Evolutionary conservation across 805 yeast species (phyloP), one percentile per base, ranked within the genome.

Genomic region (Ogataea pini): DNA sequence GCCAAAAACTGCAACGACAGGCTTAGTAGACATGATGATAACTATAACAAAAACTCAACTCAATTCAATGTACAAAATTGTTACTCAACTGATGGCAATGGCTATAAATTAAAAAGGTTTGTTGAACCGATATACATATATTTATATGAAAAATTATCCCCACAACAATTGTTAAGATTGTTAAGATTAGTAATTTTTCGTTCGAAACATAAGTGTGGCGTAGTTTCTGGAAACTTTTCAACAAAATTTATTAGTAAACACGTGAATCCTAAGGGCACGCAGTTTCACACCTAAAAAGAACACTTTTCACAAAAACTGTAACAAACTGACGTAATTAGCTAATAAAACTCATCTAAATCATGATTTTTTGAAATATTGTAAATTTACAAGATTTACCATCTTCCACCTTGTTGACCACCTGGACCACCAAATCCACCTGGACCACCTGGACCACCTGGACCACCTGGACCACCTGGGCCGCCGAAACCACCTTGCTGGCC

Each of bases 1-100:
- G 29, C 87, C 86, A 48, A 76, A 57, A 44, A 83, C 60, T 32
- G 85, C 86, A 47, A 83, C 58, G 7, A 60, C 52, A 25, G 69
- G 64, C 50, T 64, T 62, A 29, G 51, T 16, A 14, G 49, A 57
- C 59, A 48, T 60, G 31, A 13, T 28, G 14, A 28, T 28, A 6
- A 8, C 5, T 5, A 22, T 22, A 5, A 6, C 8, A 22, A 6
- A 22, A 22, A 22, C 8, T 22, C 25, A 22, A 22, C 7, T 22
- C 25, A 22, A 22, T 22, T 22, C 7, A 22, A 22, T 22, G 8
- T 22, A n/a, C n/a, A n/a, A n/a, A n/a, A n/a, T n/a, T n/a, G n/a
- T n/a, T n/a, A n/a, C n/a, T n/a, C n/a, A n/a, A n/a, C n/a, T n/a
- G n/a, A n/a, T n/a, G n/a, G n/a, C n/a, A n/a, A n/a, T n/a, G n/a